phyloP scores from a whole-genome alignment of 73 alveolate genomes.

The Paramecium bursaria region DNA sequence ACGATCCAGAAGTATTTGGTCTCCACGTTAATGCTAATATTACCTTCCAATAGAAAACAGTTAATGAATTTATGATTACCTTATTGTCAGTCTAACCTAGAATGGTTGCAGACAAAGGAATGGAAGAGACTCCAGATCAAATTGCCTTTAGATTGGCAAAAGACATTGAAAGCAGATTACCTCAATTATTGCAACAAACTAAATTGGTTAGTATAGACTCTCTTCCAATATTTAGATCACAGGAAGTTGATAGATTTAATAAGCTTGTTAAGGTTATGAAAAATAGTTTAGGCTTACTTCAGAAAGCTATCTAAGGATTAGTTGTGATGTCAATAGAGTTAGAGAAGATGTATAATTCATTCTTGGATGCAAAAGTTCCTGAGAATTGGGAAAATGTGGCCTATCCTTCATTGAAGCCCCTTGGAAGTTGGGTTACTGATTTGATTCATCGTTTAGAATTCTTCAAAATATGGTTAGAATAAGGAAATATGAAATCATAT shows the following conservation, averaged over 20 bases:
- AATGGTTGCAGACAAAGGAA: constrained; percentile 89
- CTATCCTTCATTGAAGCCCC: constrained; percentile 97
- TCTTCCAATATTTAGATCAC: constrained; percentile 92
- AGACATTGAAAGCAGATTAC: constrained; percentile 85
- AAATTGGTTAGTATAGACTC: constrained; percentile 85
- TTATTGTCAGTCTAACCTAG: constrained; percentile 96
- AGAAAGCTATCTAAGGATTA: constrained; percentile 94
- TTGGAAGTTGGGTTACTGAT: constrained; percentile 97
- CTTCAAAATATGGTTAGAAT: constrained; percentile 94
- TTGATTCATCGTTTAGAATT: constrained; percentile 90
- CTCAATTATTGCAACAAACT: constrained; percentile 79
- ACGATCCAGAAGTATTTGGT: constrained; percentile 99
- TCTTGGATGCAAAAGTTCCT: constrained; percentile 93
- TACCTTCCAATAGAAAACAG: constrained; percentile 95
- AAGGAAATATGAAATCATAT: constrained; percentile 95
- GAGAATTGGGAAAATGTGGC: constrained; percentile 91
- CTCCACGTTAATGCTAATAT: constrained; percentile 99
- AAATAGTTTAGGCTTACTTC: constrained; percentile 79
- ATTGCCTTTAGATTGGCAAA: constrained; percentile 89
- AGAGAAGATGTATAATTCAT: constrained; percentile 90
- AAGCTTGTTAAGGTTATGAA: constrained; percentile 86
- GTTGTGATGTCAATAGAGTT: constrained; percentile 96
- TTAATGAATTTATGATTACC: constrained; percentile 94
- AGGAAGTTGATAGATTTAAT: constrained; percentile 96
- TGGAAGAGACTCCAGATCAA: constrained; percentile 94